Conservation (phyloP, 1,284 basidiomycete genomes). For the Exsudoporus floridanus region DNA sequence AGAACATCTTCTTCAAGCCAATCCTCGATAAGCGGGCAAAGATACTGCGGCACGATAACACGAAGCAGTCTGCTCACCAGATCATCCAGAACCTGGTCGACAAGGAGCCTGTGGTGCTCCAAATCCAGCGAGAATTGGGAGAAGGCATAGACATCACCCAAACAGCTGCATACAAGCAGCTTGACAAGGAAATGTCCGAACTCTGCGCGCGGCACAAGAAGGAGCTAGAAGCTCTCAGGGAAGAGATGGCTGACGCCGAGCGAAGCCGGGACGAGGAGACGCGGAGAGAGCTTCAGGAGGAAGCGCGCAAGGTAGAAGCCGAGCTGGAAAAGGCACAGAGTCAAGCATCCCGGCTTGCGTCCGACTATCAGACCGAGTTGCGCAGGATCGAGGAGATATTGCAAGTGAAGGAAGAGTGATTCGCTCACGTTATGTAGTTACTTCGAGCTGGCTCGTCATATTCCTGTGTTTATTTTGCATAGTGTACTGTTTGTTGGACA, state of each 20-base stretch:
- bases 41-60: constrained; percentile 39
- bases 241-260: constrained; percentile 33
- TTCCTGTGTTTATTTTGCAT: constrained; percentile 16
- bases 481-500: constrained; percentile 6
- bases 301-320: constrained; percentile 30
- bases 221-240: constrained; percentile 36
- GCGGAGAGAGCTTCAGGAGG: constrained; percentile 28
- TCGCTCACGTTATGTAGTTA: constrained; percentile 27
- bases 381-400: constrained; percentile 37
- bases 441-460: constrained; percentile 28
- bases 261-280: constrained; percentile 34
- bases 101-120: constrained; percentile 33
- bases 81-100: constrained; percentile 37
- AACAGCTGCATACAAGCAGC: constrained; percentile 35
- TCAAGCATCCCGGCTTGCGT: constrained; percentile 32
- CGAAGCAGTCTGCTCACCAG: constrained; percentile 32
- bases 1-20: constrained; percentile 43
- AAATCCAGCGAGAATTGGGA: constrained; percentile 43
- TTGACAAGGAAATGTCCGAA: constrained; percentile 34
- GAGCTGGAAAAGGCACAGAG: constrained; percentile 31
- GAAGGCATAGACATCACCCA: constrained; percentile 35
- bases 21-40: constrained; percentile 41
- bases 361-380: constrained; percentile 35
- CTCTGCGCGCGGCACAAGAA: constrained; percentile 38
- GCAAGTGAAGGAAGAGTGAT: constrained; percentile 34